Evolutionary conservation across 495 filamentous ascomycete species (phyloP).

Genomic region (Podospora pseudopauciseta): DNA sequence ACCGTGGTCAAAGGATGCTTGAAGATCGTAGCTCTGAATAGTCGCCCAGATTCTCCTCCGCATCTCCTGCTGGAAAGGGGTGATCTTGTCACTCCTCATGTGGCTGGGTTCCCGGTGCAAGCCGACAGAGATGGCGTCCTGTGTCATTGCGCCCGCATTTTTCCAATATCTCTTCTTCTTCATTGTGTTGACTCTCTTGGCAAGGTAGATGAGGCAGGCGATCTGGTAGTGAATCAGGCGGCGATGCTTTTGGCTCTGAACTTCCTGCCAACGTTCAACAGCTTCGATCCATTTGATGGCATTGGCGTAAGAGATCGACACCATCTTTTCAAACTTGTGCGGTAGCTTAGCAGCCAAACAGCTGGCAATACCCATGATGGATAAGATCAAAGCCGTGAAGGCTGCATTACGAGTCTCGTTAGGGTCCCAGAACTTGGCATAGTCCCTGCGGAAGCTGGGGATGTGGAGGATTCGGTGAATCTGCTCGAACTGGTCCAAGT

Average conservation of each 20-base stretch:
- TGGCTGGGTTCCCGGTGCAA: constrained; percentile 51
- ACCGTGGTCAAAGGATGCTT: constrained; percentile 57
- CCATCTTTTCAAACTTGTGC: constrained; percentile 37
- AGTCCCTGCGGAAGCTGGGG: constrained; percentile 42
- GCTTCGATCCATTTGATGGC: constrained; percentile 40
- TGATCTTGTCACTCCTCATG: constrained; percentile 31
- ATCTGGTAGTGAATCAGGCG: constrained; percentile 46
- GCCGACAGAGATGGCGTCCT: constrained; percentile 55
- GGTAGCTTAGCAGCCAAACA: constrained; percentile 34
- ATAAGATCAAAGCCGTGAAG: constrained; percentile 45
- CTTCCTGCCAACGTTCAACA: constrained; percentile 36
- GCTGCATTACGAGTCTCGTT: constrained; percentile 37
- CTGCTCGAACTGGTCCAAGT: constrained; percentile 46
- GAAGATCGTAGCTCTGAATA: constrained; percentile 57
- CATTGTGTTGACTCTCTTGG: constrained; percentile 44
- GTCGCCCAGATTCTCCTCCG: constrained; percentile 62
- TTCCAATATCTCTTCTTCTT: constrained; percentile 55
- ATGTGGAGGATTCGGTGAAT: constrained; percentile 47
- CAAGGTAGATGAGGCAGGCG: constrained; percentile 43
- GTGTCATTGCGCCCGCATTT: constrained; percentile 50
- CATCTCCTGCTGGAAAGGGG: constrained; percentile 61
- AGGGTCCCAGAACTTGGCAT: constrained; percentile 44
- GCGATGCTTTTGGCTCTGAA: constrained; percentile 43
- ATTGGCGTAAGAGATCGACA: constrained; percentile 29
- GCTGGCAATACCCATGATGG: constrained; percentile 41